Conservation (phyloP, 345 rosid species). For the Punica granatum region DNA sequence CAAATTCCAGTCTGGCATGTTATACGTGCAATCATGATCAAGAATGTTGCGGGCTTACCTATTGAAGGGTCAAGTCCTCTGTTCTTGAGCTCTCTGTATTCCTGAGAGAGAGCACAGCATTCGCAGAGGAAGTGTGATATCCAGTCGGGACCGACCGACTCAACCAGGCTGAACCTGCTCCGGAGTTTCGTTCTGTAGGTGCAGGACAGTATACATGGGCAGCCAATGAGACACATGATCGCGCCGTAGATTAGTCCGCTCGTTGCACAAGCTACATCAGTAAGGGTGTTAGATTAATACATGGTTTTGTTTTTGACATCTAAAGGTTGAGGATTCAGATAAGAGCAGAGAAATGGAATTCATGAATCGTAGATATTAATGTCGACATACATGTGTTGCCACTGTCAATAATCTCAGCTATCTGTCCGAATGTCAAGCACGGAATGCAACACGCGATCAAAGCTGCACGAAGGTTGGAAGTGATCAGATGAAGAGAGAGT, state of each 20-base stretch:
- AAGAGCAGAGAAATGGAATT: too few relatives aligned
- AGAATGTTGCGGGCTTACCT: constrained; percentile 4
- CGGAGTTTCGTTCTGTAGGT: constrained; percentile 5
- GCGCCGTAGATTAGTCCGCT: constrained; percentile 6
- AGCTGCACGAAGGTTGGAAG: constrained; percentile 3
- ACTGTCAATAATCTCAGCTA: constrained; percentile 13
- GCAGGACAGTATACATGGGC: constrained; percentile 10
- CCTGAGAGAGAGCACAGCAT: constrained; percentile 15
- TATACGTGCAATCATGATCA: neutral
- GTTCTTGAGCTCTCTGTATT: constrained; percentile 12
- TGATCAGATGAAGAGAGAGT: neutral
- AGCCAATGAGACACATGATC: constrained; percentile 5
- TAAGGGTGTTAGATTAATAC: neutral
- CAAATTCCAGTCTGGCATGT: too few relatives aligned
- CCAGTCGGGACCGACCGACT: constrained; percentile 9
- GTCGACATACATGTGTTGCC: constrained; percentile 14
- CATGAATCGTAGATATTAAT: neutral
- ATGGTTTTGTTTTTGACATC: neutral
- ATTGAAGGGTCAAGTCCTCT: constrained; percentile 15
- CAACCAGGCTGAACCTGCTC: neutral
- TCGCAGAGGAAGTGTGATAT: constrained; percentile 12
- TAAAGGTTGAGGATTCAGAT: neutral
- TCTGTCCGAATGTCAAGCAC: constrained; percentile 11
- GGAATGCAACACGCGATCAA: constrained; percentile 13
- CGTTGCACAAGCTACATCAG: constrained; percentile 13